Base-by-base conservation (phyloP, 306 rosid species). In the Geum urbanum region DNA sequence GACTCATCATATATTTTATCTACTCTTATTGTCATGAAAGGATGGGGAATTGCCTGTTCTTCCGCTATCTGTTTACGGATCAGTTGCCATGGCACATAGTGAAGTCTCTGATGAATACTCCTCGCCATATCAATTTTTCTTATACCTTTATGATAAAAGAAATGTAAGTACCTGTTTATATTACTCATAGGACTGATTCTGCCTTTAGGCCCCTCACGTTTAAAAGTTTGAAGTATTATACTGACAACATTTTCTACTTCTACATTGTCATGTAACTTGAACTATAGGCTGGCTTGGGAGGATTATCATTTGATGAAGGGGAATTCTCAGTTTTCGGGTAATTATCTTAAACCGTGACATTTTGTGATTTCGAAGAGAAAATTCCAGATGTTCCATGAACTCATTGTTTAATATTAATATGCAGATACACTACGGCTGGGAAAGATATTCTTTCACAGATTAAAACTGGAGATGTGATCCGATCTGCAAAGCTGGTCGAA, bases 301-400 rank as follows among this genome's bases (percentile, higher is more conserved):
- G 98, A 64, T 79, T 92, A 74, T 92, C 97, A n/a, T 92, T 92
- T 70, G 98, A 90, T 55, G 98, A 92, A 83, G 98, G 98, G 15
- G 96, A 92, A 67, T 92, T 92, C 79, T 88, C 98, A 57, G 98
- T 92, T 66, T 90, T 90, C 47, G 98, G 97, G 97, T 86, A 85
- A 16, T 8, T n/a, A 37, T n/a, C 50, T 39, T 9, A 67, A 44
- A 16, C n/a, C n/a, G n/a, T 15, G 9, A 47, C 18, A n/a, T 70
- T 0, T 9, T 46, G 37, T 18, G 9, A 52, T 6, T 16, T 13
- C 7, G 7, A 52, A 16, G 6, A 41, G 66, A 8, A n/a, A 0
- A 19, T 7, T 6, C 5, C 1, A 32, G 13, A 40, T 40, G 20
- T 66, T 7, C 43, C 13, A 35, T 68, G 2, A 1, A 52, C 35